Percentiles rank a stretch among this genome's conserved stretches.
These are phyloP conservation scores for Rhodomyrtus tomentosa DNA, from an alignment of 345 rosid species.

Conservation along the genomic window DNA sequence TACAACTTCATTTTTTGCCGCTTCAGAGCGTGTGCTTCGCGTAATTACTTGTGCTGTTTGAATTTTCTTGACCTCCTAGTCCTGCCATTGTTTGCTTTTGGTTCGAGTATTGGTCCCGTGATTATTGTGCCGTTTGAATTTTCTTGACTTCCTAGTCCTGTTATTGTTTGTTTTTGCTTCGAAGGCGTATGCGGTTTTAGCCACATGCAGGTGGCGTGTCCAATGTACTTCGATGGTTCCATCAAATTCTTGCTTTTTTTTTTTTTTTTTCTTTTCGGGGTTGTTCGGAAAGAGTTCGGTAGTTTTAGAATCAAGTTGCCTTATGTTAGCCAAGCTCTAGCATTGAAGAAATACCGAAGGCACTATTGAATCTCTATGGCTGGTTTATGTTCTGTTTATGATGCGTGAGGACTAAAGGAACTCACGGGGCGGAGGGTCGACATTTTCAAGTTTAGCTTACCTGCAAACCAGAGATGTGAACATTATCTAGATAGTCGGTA, in stretches of 20 bases:
- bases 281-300: not conserved
- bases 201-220: not conserved
- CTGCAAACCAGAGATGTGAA: not conserved
- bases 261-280: not conserved
- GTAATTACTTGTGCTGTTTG: not conserved
- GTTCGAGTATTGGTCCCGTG: not conserved
- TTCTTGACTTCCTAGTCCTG: not conserved
- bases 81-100: not conserved
- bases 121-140: not conserved
- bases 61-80: not conserved
- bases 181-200: not conserved
- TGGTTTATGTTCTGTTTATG: not conserved
- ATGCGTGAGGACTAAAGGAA: not conserved
- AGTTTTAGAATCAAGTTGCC: not conserved
- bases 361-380: not conserved
- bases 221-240: not conserved
- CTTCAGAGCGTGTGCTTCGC: not conserved
- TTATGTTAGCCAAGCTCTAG: not conserved
- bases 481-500: not conserved
- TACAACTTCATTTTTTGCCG: too few relatives aligned
- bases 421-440: not conserved
- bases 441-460: not conserved
- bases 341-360: not conserved
- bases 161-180: not conserved
- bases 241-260: not conserved